Base-by-base conservation (phyloP, 1,139 yeast species). In the Nakaseomyces uthaithaninus region DNA sequence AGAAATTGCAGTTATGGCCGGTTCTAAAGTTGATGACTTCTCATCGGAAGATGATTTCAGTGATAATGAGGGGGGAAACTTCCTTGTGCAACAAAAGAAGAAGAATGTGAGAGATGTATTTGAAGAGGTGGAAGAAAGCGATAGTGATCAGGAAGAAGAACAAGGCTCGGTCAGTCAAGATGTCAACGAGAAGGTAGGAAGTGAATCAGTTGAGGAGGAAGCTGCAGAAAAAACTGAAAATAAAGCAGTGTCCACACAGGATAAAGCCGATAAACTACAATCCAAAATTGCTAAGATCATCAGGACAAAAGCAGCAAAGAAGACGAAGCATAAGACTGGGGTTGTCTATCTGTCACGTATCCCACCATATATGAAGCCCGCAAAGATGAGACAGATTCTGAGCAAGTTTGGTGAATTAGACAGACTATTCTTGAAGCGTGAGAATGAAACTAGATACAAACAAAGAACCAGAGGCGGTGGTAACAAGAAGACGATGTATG, bases 291-390 rank as follows among this genome's bases (percentile, higher is more conserved):
- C 25, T 25, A 33, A 45, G 46, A 34, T 40, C 43, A 42, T 43
- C 11, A 56, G 55, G 38, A 54, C 81, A 12, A 72, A 78, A 55
- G 77, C 75, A 44, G 71, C 75, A 47, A 72, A 71, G 50, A 73
- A 72, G 49, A 70, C 76, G 27, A 75, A 75, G 50, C 68, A 66
- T 39, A 81, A 75, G 53, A 78, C 95, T 0, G 99, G 98, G 2
- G 96, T 93, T 2, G 80, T 94, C 18, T 93, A 91, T 54, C 64
- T 91, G 3, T 87, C 97, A 0, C 72, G 81, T 43, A 75, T 93
- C 8, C 99, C 99, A 0, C 98, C 98, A 24, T 91, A 83, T 57
- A 93, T 91, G 98, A 87, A 87, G 57, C 98, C 99, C 0, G 75
- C 82, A 2, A 91, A 87, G 57, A 68, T 91, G 64, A 73, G 94